A percentile compares a stretch with the other conserved stretches of the same genome.
Conservation (phyloP, 225 moss, liverwort and hornwort species). For the Physcomitrium patens region DNA sequence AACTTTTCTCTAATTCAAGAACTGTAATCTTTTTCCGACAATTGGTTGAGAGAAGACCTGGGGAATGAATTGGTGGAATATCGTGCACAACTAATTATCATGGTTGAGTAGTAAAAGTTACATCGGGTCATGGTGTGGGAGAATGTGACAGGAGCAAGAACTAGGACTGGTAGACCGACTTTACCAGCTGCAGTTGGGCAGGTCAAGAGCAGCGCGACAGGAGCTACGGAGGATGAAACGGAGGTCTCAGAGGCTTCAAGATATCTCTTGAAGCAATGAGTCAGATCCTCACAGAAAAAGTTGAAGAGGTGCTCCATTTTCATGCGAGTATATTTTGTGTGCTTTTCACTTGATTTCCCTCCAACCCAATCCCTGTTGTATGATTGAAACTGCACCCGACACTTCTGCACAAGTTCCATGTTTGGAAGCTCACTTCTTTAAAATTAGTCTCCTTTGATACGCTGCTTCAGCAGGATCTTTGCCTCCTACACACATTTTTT, state of each 20-base stretch:
- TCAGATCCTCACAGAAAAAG: constrained; percentile 54
- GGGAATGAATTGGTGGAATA: neutral
- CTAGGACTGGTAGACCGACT: constrained; percentile 52
- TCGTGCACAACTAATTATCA: neutral
- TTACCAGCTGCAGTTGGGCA: constrained; percentile 49
- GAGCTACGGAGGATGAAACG: constrained; percentile 54
- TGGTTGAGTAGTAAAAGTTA: constrained; percentile 19
- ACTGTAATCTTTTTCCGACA: neutral
- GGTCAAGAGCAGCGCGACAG: constrained; percentile 42
- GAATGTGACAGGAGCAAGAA: constrained; percentile 42
- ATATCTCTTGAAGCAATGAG: constrained; percentile 54
- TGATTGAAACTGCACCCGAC: too few species aligned
- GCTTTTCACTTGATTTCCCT: neutral
- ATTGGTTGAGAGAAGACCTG: constrained; percentile 16
- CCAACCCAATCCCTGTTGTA: neutral
- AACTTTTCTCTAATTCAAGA: neutral
- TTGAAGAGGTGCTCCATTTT: constrained; percentile 57
- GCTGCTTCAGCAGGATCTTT: too few species aligned
- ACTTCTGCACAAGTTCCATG: too few species aligned
- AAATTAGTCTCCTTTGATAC: too few species aligned
- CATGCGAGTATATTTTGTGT: neutral
- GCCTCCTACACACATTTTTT: too few species aligned
- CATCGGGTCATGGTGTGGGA: constrained; percentile 23
- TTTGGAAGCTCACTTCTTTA: too few species aligned
- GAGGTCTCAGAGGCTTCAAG: constrained; percentile 49